These are phyloP conservation scores for Daldinia sp. DNA, from an alignment of 2,329 filamentous ascomycete species.

Conservation along the genomic window DNA sequence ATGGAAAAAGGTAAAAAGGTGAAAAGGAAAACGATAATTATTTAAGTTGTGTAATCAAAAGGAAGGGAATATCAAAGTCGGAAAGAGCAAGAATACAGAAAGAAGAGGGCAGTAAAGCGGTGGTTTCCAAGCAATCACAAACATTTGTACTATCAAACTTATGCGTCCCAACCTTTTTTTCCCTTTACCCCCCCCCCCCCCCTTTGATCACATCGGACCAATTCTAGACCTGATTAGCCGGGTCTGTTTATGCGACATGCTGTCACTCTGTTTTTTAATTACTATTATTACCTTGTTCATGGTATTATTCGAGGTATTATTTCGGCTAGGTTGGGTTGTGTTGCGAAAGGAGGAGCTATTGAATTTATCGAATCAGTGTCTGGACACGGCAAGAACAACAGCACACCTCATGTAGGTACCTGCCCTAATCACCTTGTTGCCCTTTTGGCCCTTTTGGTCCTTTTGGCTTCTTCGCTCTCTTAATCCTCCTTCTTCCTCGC, in stretches of 20 bases:
- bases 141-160: conserved; percentile 39
- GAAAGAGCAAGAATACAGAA: not conserved
- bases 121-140: conserved; percentile 1
- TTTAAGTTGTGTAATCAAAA: not conserved
- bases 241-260: conserved; percentile 38
- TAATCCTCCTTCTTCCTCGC: conserved; percentile 40
- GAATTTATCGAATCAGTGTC: conserved; percentile 26
- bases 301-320: conserved; percentile 36
- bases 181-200: not conserved
- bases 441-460: conserved; percentile 18
- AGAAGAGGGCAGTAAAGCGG: not conserved
- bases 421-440: conserved; percentile 38
- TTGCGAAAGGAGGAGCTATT: conserved; percentile 23
- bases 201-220: conserved; percentile 14
- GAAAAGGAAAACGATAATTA: too few relatives aligned
- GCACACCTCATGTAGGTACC: conserved; percentile 34
- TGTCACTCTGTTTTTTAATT: conserved; percentile 39
- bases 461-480: conserved; percentile 26
- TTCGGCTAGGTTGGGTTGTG: conserved; percentile 35
- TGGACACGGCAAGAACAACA: conserved; percentile 33
- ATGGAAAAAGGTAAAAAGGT: too few relatives aligned
- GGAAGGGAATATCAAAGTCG: not conserved
- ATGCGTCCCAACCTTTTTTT: conserved; percentile 35
- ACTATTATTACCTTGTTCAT: conserved; percentile 30
- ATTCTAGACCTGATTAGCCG: conserved; percentile 44